Base-by-base conservation (phyloP, 305 asterid genomes). In the Rubia tinctorum region DNA sequence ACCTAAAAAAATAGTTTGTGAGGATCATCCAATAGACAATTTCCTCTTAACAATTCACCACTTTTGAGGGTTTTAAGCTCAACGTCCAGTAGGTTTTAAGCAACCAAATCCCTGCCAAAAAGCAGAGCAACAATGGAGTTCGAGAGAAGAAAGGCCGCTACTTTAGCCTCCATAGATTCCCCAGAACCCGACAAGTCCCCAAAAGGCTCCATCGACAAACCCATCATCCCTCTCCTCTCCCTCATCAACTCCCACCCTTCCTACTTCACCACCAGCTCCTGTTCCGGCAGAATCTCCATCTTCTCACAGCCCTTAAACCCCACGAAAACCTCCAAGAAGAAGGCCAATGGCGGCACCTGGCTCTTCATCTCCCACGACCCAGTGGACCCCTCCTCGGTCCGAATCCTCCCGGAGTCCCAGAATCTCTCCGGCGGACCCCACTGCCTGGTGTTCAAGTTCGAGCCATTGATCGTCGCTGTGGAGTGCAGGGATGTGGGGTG, bases 281-380 rank as follows among this genome's bases (percentile, higher is more conserved):
- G 99, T 86, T 95, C 99, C 75, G 97, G 99, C 70, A 96, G 99
- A 72, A 91, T 95, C 76, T 89, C 99, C 77, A 80, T 95, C 82
- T 90, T 95, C 76, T 85, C 95, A 58, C 95, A 84, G 64, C 96
- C 96, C 66, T 71, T 69, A 76, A 72, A 73, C 79, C 73, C 86
- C 25, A 49, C 85, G 20, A 40, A 89, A 43, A 74, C 86, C 79
- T 49, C 87, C 78, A 88, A 89, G 84, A 88, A 89, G 58, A 95
- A 95, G 79, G 89, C 99, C 65, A 85, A 90, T 76, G 99, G 99
- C 2, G 98, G 99, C 40, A 76, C 91, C 20, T 92, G 99, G 99
- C 82, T 95, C 70, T 80, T 90, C 62, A 89, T 95, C 53, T 92
- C 99, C 27, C 99, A 95, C 72, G 91, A 90, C 71, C 86, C 88